A percentile compares a stretch with the other conserved stretches of the same genome.
Conservation (phyloP, 306 rosid genomes). For the Castanea sativa region DNA sequence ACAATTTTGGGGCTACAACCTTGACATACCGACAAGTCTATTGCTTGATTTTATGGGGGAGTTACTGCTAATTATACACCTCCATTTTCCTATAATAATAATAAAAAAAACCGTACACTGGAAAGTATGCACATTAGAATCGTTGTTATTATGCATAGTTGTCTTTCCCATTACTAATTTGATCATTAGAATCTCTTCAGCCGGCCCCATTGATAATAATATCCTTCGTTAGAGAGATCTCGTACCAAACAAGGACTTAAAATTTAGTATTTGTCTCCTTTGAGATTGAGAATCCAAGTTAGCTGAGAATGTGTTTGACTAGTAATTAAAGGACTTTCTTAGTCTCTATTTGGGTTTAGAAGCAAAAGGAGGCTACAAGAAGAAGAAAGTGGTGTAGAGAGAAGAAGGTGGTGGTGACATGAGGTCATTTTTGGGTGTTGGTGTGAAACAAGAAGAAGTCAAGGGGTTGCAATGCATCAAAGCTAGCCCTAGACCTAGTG, state of each 20-base stretch:
- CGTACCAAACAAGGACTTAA: slow-evolving; percentile 37
- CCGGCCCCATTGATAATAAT: slow-evolving; percentile 6
- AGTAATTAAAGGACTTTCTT: slow-evolving; percentile 8
- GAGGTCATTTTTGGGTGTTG: slow-evolving; percentile 21
- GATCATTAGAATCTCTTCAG: too few species aligned
- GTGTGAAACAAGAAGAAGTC: slow-evolving; percentile 8
- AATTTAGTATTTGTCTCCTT: not conserved
- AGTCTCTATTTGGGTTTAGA: slow-evolving; percentile 11
- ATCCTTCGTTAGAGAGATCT: slow-evolving; percentile 47
- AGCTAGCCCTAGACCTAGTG: too few species aligned
- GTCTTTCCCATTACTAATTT: too few species aligned
- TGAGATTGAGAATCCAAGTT: not conserved
- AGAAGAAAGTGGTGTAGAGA: slow-evolving; percentile 21
- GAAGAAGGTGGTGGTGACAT: slow-evolving; percentile 3
- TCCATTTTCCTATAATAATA: too few species aligned
- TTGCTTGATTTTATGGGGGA: too few species aligned
- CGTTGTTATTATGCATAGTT: too few species aligned
- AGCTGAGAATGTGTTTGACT: not conserved
- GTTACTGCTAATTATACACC: too few species aligned
- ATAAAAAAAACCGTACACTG: too few species aligned
- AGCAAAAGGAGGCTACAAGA: slow-evolving; percentile 4
- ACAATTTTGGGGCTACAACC: too few species aligned
- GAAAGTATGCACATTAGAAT: too few species aligned
- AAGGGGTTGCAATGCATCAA: not conserved
- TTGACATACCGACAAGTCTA: too few species aligned